Evolutionary conservation across 805 yeast genomes (phyloP).

Genomic region (Saccharomyces cerevisiae): DNA sequence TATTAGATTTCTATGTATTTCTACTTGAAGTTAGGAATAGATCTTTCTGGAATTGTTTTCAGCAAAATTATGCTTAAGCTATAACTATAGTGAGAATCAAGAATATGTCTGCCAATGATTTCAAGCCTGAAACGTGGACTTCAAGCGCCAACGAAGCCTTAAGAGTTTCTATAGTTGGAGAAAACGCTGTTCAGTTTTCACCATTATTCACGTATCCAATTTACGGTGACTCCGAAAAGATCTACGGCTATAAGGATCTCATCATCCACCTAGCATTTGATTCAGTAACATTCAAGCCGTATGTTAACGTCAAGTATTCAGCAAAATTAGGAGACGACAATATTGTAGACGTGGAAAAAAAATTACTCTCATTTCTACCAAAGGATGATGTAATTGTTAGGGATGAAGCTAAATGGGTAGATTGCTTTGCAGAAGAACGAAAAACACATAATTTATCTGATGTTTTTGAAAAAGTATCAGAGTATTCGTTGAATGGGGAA

Average conservation of each 20-base stretch:
- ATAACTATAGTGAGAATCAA: background rate
- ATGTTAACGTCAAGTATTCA: constrained; percentile 50
- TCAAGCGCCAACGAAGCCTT: constrained; percentile 61
- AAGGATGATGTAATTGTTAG: constrained; percentile 44
- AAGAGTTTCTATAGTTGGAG: constrained; percentile 50
- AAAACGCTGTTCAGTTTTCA: constrained; percentile 50
- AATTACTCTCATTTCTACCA: constrained; percentile 54
- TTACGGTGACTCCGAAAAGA: constrained; percentile 83
- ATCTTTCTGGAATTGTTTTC: background rate
- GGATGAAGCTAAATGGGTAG: constrained; percentile 65
- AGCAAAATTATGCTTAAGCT: background rate
- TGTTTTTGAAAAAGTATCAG: constrained; percentile 28
- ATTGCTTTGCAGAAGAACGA: constrained; percentile 42
- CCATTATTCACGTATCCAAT: constrained; percentile 89
- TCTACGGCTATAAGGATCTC: constrained; percentile 74
- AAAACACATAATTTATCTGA: constrained; percentile 34
- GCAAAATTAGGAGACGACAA: constrained; percentile 45
- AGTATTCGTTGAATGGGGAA: constrained; percentile 33
- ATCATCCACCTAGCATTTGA: constrained; percentile 65
- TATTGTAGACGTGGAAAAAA: constrained; percentile 50
- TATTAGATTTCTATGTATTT: background rate
- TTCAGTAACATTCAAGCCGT: constrained; percentile 63
- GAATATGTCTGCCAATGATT: constrained; percentile 23
- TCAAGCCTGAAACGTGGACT: constrained; percentile 70
- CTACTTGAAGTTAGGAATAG: too few species aligned